A percentile compares a stretch with the other conserved stretches of the same genome.
Evolutionary conservation across 345 rosid genomes (phyloP).

Genomic region (Syzygium aqueum): DNA sequence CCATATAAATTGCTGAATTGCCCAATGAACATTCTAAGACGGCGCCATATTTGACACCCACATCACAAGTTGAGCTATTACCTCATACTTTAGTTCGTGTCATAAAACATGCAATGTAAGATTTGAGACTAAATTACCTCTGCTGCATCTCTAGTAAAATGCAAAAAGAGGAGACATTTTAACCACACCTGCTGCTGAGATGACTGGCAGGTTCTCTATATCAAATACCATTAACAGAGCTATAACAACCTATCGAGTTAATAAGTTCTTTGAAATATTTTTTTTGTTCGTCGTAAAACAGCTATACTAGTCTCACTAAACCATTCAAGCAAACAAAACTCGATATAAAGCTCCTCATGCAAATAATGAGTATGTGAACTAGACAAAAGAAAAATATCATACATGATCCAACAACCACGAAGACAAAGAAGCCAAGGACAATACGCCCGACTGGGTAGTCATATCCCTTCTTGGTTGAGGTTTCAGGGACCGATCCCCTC

Average conservation of each 20-base stretch:
- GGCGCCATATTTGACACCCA: not conserved
- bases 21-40: not conserved
- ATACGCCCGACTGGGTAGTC: slow-evolving; percentile 26
- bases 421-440: slow-evolving; percentile 25
- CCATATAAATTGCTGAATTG: not conserved
- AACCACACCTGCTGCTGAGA: not conserved
- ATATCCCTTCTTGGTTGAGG: slow-evolving; percentile 15
- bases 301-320: not conserved
- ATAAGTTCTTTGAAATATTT: not conserved
- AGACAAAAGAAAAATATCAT: not conserved
- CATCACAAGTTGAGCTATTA: not conserved
- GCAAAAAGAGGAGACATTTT: not conserved
- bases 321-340: not conserved
- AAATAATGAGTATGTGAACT: not conserved
- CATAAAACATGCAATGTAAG: not conserved
- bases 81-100: not conserved
- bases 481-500: slow-evolving; percentile 22
- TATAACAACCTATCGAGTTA: not conserved
- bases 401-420: slow-evolving; percentile 32
- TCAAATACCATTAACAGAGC: not conserved
- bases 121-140: not conserved
- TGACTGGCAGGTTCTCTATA: not conserved
- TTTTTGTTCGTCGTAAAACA: not conserved
- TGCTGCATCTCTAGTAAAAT: not conserved
- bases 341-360: not conserved